Evolutionary conservation across 345 rosid genomes (phyloP).

Genomic region (Pistacia integerrima): DNA sequence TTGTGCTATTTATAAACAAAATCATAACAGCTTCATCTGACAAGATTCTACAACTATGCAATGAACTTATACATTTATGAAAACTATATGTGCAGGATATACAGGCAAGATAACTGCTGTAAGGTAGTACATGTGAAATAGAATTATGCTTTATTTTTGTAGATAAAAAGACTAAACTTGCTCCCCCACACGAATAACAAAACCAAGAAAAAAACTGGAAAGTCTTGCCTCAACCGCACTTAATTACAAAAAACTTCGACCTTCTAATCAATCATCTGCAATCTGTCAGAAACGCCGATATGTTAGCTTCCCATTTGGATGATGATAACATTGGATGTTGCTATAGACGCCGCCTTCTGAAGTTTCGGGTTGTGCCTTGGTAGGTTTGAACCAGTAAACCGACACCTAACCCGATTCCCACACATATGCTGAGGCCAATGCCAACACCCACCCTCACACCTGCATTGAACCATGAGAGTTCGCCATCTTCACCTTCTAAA

Average conservation of each 20-base stretch:
- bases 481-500: slow-evolving; percentile 71
- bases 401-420: slow-evolving; percentile 81
- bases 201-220: slow-evolving; percentile 7
- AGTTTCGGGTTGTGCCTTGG: slow-evolving; percentile 71
- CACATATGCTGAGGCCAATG: slow-evolving; percentile 80
- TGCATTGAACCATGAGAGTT: slow-evolving; percentile 88
- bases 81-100: not conserved
- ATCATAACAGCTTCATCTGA: not conserved
- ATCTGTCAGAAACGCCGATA: slow-evolving; percentile 19
- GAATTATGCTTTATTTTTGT: slow-evolving; percentile 9
- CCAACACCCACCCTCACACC: slow-evolving; percentile 98
- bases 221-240: not conserved
- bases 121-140: not conserved
- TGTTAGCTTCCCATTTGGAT: slow-evolving; percentile 14
- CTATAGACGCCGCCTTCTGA: slow-evolving; percentile 65
- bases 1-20: not conserved
- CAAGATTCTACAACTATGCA: not conserved
- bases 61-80: not conserved
- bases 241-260: slow-evolving; percentile 18
- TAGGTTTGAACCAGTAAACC: slow-evolving; percentile 79
- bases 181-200: not conserved
- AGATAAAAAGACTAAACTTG: not conserved
- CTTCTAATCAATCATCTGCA: slow-evolving; percentile 14
- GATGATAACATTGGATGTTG: not conserved
- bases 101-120: not conserved